phyloP scores from a whole-genome alignment of 225 moss, liverwort and hornwort species.

The Marchantia paleacea region DNA sequence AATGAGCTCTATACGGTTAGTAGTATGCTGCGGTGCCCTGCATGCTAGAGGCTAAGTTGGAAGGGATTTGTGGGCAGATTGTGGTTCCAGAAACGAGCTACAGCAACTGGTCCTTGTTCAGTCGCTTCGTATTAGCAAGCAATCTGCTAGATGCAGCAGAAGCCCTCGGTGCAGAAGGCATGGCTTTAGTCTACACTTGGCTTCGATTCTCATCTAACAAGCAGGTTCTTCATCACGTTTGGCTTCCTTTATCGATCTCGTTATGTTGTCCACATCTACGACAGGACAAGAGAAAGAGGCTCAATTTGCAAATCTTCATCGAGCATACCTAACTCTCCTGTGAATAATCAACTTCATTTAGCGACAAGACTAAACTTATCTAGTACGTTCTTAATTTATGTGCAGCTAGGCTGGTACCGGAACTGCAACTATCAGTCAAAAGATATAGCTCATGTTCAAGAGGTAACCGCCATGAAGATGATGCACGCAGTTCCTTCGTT shows the following conservation, averaged over 20 bases:
- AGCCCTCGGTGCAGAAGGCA: constrained; percentile 27
- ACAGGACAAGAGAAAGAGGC: too few relatives aligned
- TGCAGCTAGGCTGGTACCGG: constrained; percentile 33
- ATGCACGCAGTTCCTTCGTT: too few relatives aligned
- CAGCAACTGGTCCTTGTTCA: constrained; percentile 34
- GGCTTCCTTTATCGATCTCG: background rate
- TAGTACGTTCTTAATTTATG: background rate
- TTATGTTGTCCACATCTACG: background rate
- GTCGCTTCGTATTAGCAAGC: constrained; percentile 31
- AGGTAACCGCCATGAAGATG: constrained; percentile 11
- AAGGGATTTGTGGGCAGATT: constrained; percentile 7
- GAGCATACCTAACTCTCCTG: background rate
- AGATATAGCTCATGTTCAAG: constrained; percentile 34
- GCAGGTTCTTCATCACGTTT: constrained; percentile 16
- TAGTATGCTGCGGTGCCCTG: background rate
- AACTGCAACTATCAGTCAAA: constrained; percentile 40
- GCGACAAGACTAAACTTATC: background rate
- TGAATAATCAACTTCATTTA: background rate
- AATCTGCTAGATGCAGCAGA: constrained; percentile 32
- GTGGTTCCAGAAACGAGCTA: constrained; percentile 32
- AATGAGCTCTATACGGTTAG: background rate
- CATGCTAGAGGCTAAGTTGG: background rate
- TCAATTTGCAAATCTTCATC: background rate
- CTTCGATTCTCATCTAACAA: constrained; percentile 37
- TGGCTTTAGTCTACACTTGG: constrained; percentile 36